phyloP scores from a whole-genome alignment of 129 eudicot genomes.

The Arctium minus region DNA sequence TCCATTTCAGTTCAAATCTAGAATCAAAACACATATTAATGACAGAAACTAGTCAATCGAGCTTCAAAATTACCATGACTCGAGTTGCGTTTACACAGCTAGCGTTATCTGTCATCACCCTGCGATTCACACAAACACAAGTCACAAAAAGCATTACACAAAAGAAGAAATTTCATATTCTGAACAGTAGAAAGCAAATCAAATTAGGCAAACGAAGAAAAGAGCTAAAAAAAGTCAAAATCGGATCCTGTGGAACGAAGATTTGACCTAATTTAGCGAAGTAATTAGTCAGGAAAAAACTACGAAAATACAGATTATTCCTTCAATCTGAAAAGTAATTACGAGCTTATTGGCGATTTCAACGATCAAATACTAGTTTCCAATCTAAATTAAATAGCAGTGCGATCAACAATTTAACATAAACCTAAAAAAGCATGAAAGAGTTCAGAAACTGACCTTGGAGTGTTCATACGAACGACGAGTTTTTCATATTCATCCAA shows the following conservation, averaged over 20 bases:
- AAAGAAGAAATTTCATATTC: background rate
- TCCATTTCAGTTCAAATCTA: background rate
- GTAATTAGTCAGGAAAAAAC: background rate
- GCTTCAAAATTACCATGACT: conserved; percentile 52
- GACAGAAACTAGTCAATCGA: background rate
- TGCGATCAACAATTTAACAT: background rate
- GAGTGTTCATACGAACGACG: conserved; percentile 62
- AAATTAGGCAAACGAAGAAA: background rate
- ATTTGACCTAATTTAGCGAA: background rate
- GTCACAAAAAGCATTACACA: background rate
- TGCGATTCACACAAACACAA: conserved; percentile 21
- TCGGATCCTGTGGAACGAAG: background rate
- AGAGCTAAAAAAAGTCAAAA: background rate
- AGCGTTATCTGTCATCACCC: conserved; percentile 85
- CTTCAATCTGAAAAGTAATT: no score
- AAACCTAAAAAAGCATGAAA: background rate
- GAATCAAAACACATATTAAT: background rate
- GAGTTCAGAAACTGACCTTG: conserved; percentile 40
- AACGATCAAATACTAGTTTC: background rate
- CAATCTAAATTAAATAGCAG: background rate
- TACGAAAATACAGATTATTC: no score
- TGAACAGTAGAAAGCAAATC: background rate
- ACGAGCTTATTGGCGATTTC: background rate
- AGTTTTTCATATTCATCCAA: conserved; percentile 83
- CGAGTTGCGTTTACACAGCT: conserved; percentile 65